Base-by-base conservation (phyloP, 352 stramenopile genomes). In the Globisporangium solare region DNA sequence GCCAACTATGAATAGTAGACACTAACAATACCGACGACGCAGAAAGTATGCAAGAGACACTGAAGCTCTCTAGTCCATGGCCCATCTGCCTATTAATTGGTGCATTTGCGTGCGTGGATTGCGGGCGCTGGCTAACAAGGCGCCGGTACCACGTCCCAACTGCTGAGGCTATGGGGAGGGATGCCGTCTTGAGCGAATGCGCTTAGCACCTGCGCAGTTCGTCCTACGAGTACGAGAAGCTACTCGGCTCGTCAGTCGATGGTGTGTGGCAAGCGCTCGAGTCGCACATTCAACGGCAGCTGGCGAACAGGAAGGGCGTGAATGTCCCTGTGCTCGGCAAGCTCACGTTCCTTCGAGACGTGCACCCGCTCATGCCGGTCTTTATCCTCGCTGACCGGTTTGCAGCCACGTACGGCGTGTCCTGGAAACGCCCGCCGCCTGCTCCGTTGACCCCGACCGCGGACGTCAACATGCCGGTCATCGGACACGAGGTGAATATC, bases 361-460 rank as follows among this genome's bases (percentile, higher is more conserved):
- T 71, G 37, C 55, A 68, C 14, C 58, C 63, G 7, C 20, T 58
- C 17, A 52, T 35, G 11, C 71, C 74, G 6, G 67, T 86, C 5
- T 88, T 86, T 48, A 27, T 84, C 17, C 68, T 88, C 8, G 56
- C 70, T 15, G 78, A 86, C 51, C 74, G 70, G 11, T 86, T 86
- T 56, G 46, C 54, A 46, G 73, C 55, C 52, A 54, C 47, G 0
- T 83, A 86, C 45, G 55, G 65, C 6, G 64, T 79, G 10, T 45
- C 54, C 4, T 86, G 73, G 75, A 60, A 66, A 27, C 67, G 70
- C 24, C 73, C 72, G 11, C 66, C 74, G 8, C 78, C 75, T 10
- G 69, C 72, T n/a, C 58, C 77, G 21, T 54, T 88, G 21, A 73
- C 59, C 0, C 69, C 73, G 0, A 70, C 62, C 4, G 43, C 54